phyloP scores from a whole-genome alignment of 768 basidiomycete species.

The Dioszegia crocea region DNA sequence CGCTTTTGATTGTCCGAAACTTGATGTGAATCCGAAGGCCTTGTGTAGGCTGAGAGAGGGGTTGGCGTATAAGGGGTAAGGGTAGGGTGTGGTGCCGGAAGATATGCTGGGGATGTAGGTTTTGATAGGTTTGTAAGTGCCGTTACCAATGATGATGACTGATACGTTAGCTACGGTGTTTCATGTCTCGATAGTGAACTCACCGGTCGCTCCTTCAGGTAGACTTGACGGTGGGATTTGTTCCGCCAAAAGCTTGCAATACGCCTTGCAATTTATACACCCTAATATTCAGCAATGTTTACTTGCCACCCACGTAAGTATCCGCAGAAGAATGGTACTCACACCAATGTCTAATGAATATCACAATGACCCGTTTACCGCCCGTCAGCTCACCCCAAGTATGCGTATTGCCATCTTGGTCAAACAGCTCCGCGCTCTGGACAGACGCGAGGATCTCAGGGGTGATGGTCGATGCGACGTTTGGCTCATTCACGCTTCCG shows the following conservation, averaged over 20 bases:
- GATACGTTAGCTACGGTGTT: neutral
- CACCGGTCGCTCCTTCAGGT: constrained; percentile 18
- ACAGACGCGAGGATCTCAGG: constrained; percentile 4
- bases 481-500: neutral
- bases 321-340: neutral
- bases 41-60: constrained; percentile 27
- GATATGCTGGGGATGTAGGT: constrained; percentile 13
- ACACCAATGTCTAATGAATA: constrained; percentile 21
- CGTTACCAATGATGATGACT: constrained; percentile 38
- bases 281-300: constrained; percentile 13
- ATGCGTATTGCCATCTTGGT: constrained; percentile 2
- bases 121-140: constrained; percentile 21
- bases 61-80: constrained; percentile 33
- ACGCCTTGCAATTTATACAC: constrained; percentile 32
- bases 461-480: neutral
- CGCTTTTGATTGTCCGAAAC: constrained; percentile 1
- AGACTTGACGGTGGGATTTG: constrained; percentile 23
- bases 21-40: constrained; percentile 21
- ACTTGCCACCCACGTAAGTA: too few species aligned
- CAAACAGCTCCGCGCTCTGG: constrained; percentile 3
- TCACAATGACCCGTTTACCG: constrained; percentile 1
- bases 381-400: constrained; percentile 9
- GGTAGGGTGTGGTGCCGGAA: constrained; percentile 1
- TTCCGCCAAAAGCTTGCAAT: constrained; percentile 11
- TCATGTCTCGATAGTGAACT: constrained; percentile 1